phyloP scores from a whole-genome alignment of 73 alveolate species.

The Uronychia binucleata region DNA sequence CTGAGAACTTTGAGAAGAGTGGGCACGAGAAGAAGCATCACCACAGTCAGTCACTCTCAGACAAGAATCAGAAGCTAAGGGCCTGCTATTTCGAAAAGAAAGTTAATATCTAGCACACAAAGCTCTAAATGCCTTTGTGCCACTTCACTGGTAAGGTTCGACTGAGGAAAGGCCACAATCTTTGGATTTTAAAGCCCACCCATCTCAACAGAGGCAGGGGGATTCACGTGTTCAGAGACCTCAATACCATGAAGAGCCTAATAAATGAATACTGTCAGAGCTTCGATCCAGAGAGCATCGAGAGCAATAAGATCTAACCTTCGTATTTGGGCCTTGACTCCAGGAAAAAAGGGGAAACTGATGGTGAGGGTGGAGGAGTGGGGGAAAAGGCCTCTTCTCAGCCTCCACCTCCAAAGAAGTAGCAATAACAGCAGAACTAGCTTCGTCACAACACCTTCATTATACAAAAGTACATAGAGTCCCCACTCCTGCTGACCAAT shows the following conservation, averaged over 20 bases:
- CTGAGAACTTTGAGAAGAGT: neutral
- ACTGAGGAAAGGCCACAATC: slow-evolving; percentile 16
- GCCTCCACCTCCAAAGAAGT: neutral
- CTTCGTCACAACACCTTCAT: slow-evolving; percentile 58
- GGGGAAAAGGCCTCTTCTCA: too few relatives aligned
- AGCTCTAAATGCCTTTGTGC: slow-evolving; percentile 18
- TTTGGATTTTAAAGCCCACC: slow-evolving; percentile 68
- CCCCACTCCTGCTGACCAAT: slow-evolving; percentile 79
- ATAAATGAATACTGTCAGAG: slow-evolving; percentile 66
- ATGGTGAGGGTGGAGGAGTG: too few relatives aligned
- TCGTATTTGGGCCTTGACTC: neutral
- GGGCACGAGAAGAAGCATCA: neutral
- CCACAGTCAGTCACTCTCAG: neutral
- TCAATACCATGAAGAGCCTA: neutral
- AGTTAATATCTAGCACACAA: neutral
- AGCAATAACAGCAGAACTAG: neutral
- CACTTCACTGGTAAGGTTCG: slow-evolving; percentile 42
- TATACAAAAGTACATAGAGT: slow-evolving; percentile 91
- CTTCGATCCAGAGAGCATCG: neutral
- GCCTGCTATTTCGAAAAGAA: neutral
- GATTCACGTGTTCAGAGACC: slow-evolving; percentile 46
- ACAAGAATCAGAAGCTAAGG: neutral
- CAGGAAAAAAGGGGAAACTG: neutral
- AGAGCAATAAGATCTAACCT: neutral
- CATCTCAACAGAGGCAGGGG: slow-evolving; percentile 67